phyloP scores from a whole-genome alignment of 257 asterid genomes.

The Oldenlandia corymbosa region DNA sequence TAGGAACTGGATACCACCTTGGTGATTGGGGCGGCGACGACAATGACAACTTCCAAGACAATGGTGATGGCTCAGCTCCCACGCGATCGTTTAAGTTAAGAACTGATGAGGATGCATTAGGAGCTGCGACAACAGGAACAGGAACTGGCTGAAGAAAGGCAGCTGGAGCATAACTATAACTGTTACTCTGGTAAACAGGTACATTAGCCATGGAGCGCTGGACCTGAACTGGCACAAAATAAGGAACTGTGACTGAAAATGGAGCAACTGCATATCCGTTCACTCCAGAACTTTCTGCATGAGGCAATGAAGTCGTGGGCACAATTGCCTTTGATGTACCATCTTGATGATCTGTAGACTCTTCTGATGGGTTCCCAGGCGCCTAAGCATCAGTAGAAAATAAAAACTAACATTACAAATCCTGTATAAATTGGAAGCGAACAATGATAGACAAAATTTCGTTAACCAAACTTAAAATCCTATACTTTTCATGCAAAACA shows the following conservation, averaged over 20 bases:
- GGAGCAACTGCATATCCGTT: constrained; percentile 46
- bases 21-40: constrained; percentile 45
- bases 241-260: constrained; percentile 34
- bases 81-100: constrained; percentile 36
- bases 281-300: constrained; percentile 16
- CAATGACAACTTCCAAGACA: constrained; percentile 62
- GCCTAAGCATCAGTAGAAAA: constrained; percentile 37
- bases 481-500: neutral
- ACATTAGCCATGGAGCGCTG: constrained; percentile 33
- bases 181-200: constrained; percentile 20
- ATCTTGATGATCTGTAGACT: constrained; percentile 34
- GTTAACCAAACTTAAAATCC: neutral
- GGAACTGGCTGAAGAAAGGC: constrained; percentile 32
- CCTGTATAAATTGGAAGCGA: neutral
- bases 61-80: constrained; percentile 32
- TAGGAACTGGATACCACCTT: constrained; percentile 29
- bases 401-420: neutral
- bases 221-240: constrained; percentile 42
- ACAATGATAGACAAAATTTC: neutral
- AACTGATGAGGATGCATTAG: constrained; percentile 30
- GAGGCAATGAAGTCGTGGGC: constrained; percentile 23
- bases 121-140: constrained; percentile 24
- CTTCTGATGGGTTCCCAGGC: constrained; percentile 45
- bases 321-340: constrained; percentile 19
- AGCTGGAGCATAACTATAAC: constrained; percentile 21